Evolutionary conservation across 495 filamentous ascomycete species (phyloP).

Genomic region (Penicillium herquei): DNA sequence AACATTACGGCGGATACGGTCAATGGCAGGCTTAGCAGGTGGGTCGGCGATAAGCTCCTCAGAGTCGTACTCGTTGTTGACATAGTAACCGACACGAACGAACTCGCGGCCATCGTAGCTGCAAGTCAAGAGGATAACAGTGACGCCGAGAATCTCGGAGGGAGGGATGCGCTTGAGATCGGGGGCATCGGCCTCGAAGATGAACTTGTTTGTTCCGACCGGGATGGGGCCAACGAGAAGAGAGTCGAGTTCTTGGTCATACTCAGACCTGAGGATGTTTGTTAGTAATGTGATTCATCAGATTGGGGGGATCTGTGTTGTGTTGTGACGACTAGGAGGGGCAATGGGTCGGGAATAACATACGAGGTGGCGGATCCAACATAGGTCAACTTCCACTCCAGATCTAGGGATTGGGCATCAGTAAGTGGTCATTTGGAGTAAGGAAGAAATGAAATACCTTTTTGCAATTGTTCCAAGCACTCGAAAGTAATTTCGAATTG

Average conservation of each 20-base stretch:
- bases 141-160: constrained; percentile 94
- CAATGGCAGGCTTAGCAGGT: constrained; percentile 85
- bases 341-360: constrained; percentile 31
- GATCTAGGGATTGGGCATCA: constrained; percentile 55
- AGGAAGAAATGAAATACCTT: constrained; percentile 55
- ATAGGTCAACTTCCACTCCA: constrained; percentile 99
- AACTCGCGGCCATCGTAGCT: constrained; percentile 96
- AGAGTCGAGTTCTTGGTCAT: constrained; percentile 97
- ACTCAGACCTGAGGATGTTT: constrained; percentile 66
- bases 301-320: neutral
- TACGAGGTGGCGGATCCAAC: constrained; percentile 97
- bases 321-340: constrained; percentile 1
- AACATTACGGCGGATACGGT: constrained; percentile 86
- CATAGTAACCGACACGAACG: constrained; percentile 97
- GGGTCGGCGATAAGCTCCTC: constrained; percentile 86
- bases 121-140: constrained; percentile 93
- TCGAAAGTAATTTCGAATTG: constrained; percentile 99
- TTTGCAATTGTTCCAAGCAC: constrained; percentile 87
- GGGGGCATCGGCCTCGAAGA: constrained; percentile 93
- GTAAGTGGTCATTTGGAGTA: neutral
- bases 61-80: constrained; percentile 96
- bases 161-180: constrained; percentile 85
- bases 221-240: constrained; percentile 95
- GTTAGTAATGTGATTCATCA: constrained; percentile 9
- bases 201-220: constrained; percentile 96